Evolutionary conservation across 805 yeast species (phyloP), one percentile per base, ranked within the genome.

Genomic region (Hanseniaspora pseudoguilliermondii): DNA sequence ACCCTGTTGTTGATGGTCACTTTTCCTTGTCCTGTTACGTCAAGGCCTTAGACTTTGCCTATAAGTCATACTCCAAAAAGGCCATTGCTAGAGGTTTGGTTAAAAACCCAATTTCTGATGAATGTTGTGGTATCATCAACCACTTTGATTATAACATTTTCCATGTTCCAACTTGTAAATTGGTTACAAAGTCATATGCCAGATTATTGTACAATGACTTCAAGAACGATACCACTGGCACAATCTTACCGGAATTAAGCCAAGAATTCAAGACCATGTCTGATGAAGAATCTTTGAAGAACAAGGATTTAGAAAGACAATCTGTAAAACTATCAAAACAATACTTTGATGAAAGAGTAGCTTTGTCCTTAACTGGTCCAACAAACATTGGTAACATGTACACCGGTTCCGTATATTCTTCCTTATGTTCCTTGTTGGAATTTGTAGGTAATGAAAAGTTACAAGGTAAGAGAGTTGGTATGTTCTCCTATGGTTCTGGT

Each of bases 381-480:
- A 91, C 97, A 60, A 91, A 91, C 73, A 88, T 95, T 60, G 99
- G 99, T 73, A 93, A 93, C 79, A 85, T 90, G 86, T 93, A 93
- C 79, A 87, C 97, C 47, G 97, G 90, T 60, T 86, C 96, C 38
- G 82, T 88, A 49, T 93, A 86, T 79, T 83, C 95, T 38, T 80
- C 96, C 8, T 77, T 93, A 58, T 78, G 91, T 35, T 91, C 97
- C 15, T 74, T 88, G 61, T 75, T 93, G 64, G 80, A 77, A 67
- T 85, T 76, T 67, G 84, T 84, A 60, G 90, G 87, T 46, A 77
- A 79, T 55, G 93, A 83, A 47, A 73, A 78, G 55, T 77, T 91
- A 63, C 88, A 83, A 70, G 79, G 79, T 64, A 87, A 89, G 76
- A 81, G 96, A 71, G 77, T 93, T 66, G 95, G 96, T 64, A 69